These are phyloP conservation scores for Magnaporthiopsis rhizophila DNA, from an alignment of 2,329 filamentous ascomycete species.

Conservation along the genomic window DNA sequence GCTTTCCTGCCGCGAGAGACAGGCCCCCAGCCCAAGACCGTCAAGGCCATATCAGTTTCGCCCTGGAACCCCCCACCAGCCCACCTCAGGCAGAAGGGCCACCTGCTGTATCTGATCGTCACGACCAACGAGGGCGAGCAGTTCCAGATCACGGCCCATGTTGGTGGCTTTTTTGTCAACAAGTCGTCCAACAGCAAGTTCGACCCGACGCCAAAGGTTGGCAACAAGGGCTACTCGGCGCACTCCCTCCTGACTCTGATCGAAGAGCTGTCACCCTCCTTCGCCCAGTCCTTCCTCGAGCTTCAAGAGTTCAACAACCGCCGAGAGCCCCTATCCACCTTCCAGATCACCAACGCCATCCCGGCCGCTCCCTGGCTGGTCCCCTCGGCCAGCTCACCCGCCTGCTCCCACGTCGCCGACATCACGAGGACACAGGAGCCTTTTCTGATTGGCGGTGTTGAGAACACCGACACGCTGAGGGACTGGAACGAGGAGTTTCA, in stretches of 20 bases:
- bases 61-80: slow-evolving; percentile 96
- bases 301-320: slow-evolving; percentile 79
- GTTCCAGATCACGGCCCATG: slow-evolving; percentile 84
- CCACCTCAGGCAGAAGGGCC: slow-evolving; percentile 81
- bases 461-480: slow-evolving; percentile 87
- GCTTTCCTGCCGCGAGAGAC: slow-evolving; percentile 62
- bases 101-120: slow-evolving; percentile 81
- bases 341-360: slow-evolving; percentile 92
- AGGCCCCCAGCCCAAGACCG: slow-evolving; percentile 71
- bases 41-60: slow-evolving; percentile 83
- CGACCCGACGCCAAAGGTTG: slow-evolving; percentile 72
- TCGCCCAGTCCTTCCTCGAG: slow-evolving; percentile 64
- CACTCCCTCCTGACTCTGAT: slow-evolving; percentile 85
- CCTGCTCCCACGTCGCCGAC: slow-evolving; percentile 70
- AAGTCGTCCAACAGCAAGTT: slow-evolving; percentile 94
- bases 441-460: slow-evolving; percentile 80
- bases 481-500: slow-evolving; percentile 99
- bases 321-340: slow-evolving; percentile 83
- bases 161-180: slow-evolving; percentile 95
- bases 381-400: slow-evolving; percentile 54
- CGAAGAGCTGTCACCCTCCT: slow-evolving; percentile 72
- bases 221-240: slow-evolving; percentile 68
- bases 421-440: slow-evolving; percentile 87
- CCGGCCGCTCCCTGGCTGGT: slow-evolving; percentile 91
- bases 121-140: slow-evolving; percentile 94